Base-by-base conservation (phyloP, 2,329 filamentous ascomycete species). In the Penicillium sp. region DNA sequence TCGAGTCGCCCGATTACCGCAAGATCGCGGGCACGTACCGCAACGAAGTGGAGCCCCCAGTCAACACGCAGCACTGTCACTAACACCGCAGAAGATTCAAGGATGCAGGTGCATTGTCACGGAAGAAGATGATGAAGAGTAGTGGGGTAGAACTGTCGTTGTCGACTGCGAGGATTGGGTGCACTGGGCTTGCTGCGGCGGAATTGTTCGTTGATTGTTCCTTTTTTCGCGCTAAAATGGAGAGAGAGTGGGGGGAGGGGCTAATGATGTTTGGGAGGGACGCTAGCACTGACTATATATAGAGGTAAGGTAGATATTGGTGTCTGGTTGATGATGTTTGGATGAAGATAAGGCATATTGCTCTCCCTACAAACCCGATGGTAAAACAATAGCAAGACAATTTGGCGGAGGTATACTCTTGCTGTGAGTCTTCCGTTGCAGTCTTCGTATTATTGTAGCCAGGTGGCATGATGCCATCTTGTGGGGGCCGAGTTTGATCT, bases 151-250 rank as follows among this genome's bases (percentile, higher is more conserved):
- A 49, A 25, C 47, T 35, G 17, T 17, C 1, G n/a, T 17, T 5
- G n/a, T 35, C 8, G 11, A 35, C n/a, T 0, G 28, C n/a, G 47
- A 49, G 28, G 28, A 49, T 49, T 49, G 28, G 47, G 28, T 35
- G 47, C 47, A 20, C 25, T 22, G n/a, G n/a, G n/a, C 28, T 17
- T 49, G 8, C 35, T 14, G 28, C 5, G n/a, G 35, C 47, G 47
- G 47, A 49, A 49, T 8, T 49, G 47, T n/a, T 48, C 3, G 28
- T 35, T 35, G 31, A 49, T 49, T 28, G 28, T 51, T 54, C 28
- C 63, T 60, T 56, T 59, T 57, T 61, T 59, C 37, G 52, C 62
- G 62, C 64, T 66, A 66, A 59, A 49, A 56, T 60, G 54, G 22
- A 22, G 62, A 56, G 60, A 47, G 54, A 56, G 63, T 57, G 59